phyloP scores from a whole-genome alignment of 441 rosid genomes.

The Adansonia rubrostipa region DNA sequence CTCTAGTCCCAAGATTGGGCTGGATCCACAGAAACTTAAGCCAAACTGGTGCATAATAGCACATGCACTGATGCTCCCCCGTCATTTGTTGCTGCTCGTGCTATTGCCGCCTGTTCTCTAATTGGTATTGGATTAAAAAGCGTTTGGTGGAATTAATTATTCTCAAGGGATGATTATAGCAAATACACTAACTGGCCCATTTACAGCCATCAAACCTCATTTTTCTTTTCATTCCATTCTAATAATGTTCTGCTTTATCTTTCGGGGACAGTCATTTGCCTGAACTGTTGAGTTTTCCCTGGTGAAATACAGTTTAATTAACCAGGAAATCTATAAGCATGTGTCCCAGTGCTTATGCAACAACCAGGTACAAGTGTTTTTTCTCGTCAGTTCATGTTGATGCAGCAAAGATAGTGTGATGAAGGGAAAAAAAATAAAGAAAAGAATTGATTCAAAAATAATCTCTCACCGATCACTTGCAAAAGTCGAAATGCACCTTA shows the following conservation, averaged over 20 bases:
- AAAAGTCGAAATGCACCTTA: not conserved
- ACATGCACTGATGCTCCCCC: not conserved
- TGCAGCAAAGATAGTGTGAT: not conserved
- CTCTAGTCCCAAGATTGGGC: constrained; percentile 10
- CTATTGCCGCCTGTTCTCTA: not conserved
- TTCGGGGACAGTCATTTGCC: not conserved
- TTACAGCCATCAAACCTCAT: not conserved
- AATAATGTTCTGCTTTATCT: too few species aligned
- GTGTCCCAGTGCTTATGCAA: not conserved
- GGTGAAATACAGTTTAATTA: not conserved
- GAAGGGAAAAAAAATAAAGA: not conserved
- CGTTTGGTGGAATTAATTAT: not conserved
- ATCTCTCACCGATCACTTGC: not conserved
- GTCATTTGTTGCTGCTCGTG: constrained; percentile 22
- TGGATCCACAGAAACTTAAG: not conserved
- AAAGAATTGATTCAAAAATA: not conserved
- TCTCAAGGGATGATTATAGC: not conserved
- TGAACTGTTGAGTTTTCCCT: not conserved
- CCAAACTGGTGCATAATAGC: not conserved
- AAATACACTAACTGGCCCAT: not conserved
- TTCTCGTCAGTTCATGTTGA: not conserved
- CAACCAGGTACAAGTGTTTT: not conserved
- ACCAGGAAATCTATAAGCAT: not conserved
- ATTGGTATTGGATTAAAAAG: not conserved
- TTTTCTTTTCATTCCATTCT: not conserved